Percentiles rank a stretch among this genome's conserved stretches.
phyloP scores from a whole-genome alignment of 345 rosid species.

The Citrus mangshanensis region DNA sequence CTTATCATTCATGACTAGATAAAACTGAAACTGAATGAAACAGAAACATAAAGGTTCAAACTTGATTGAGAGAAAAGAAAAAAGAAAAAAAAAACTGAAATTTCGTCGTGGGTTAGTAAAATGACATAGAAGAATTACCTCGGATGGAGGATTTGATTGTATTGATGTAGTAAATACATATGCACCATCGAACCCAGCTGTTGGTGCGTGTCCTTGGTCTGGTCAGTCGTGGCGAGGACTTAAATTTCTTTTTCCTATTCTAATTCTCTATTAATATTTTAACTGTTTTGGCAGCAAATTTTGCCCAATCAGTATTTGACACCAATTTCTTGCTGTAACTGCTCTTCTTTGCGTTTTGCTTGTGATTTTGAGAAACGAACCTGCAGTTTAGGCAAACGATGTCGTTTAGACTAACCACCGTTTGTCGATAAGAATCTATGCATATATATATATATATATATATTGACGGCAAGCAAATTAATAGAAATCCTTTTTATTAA shows the following conservation, averaged over 20 bases:
- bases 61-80: not conserved
- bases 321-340: not conserved
- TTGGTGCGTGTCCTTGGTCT: not conserved
- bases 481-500: too few relatives aligned
- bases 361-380: not conserved
- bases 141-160: not conserved
- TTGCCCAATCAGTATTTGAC: not conserved
- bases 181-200: constrained; percentile 4
- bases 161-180: not conserved
- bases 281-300: constrained; percentile 1
- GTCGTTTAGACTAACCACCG: not conserved
- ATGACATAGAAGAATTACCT: not conserved
- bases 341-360: not conserved
- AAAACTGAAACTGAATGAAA: not conserved
- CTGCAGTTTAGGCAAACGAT: not conserved
- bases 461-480: too few relatives aligned
- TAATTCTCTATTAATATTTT: not conserved
- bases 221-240: not conserved
- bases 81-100: not conserved
- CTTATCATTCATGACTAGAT: not conserved
- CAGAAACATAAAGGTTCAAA: not conserved
- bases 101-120: not conserved
- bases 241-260: not conserved
- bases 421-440: too few relatives aligned
- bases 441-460: too few relatives aligned